Conservation (phyloP, 1,284 basidiomycete species). For the Mycena citricolor region DNA sequence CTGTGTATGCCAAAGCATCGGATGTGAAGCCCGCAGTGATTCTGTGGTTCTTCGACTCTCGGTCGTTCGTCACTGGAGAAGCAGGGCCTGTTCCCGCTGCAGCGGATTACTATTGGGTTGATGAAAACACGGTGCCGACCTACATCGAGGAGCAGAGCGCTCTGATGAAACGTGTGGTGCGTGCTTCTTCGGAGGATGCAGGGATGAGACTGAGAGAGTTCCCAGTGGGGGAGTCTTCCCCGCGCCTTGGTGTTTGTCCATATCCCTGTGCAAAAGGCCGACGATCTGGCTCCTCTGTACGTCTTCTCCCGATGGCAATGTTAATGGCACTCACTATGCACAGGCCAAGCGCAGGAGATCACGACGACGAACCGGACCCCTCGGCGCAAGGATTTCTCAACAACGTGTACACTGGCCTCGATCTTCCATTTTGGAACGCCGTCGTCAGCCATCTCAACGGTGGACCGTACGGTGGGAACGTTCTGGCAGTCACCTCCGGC, state of each 20-base stretch:
- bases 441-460: slow-evolving; percentile 15
- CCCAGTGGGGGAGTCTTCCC: slow-evolving; percentile 21
- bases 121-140: slow-evolving; percentile 18
- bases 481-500: slow-evolving; percentile 21
- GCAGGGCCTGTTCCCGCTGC: slow-evolving; percentile 12
- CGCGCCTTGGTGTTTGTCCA: slow-evolving; percentile 22
- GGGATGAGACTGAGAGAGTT: background rate
- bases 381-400: slow-evolving; percentile 21
- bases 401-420: slow-evolving; percentile 17
- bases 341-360: slow-evolving; percentile 15
- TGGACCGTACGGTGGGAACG: slow-evolving; percentile 8
- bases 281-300: slow-evolving; percentile 17
- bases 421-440: slow-evolving; percentile 21
- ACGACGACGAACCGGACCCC: slow-evolving; percentile 23
- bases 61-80: slow-evolving; percentile 14
- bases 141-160: slow-evolving; percentile 17
- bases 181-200: too few species aligned
- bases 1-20: slow-evolving; percentile 13
- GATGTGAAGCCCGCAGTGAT: slow-evolving; percentile 15
- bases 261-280: slow-evolving; percentile 22
- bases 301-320: background rate
- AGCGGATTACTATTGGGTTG: slow-evolving; percentile 21
- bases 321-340: background rate
- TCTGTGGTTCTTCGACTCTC: slow-evolving; percentile 24
- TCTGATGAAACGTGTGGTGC: slow-evolving; percentile 13